A percentile compares a stretch with the other conserved stretches of the same genome.
Conservation (phyloP, 2,329 filamentous ascomycete genomes). For the Tolypocladium inflatum region DNA sequence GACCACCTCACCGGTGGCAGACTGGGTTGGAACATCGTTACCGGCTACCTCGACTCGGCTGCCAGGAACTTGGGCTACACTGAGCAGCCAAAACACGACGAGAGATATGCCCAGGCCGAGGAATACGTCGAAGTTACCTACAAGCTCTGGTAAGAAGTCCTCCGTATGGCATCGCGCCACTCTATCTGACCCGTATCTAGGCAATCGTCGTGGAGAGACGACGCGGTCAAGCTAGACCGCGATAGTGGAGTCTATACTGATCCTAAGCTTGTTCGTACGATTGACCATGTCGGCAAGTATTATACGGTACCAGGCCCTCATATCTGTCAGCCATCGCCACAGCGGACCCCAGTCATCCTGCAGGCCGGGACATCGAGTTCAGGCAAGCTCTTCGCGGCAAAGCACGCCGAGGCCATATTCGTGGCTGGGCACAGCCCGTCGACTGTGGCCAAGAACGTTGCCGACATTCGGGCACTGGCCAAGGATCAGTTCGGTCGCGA, state of each 20-base stretch:
- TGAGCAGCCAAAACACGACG: conserved; percentile 38
- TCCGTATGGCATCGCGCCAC: not conserved
- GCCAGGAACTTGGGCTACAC: conserved; percentile 51
- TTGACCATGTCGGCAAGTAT: conserved; percentile 53
- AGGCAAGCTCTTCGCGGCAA: conserved; percentile 50
- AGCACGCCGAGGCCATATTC: conserved; percentile 57
- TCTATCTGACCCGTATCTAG: conserved; percentile 5
- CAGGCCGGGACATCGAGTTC: conserved; percentile 55
- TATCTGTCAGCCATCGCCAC: conserved; percentile 50
- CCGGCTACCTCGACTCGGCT: conserved; percentile 57
- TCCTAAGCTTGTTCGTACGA: conserved; percentile 43
- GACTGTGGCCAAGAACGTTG: conserved; percentile 44
- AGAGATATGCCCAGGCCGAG: conserved; percentile 49
- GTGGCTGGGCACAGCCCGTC: conserved; percentile 47
- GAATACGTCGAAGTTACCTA: conserved; percentile 50
- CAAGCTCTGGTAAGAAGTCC: conserved; percentile 44
- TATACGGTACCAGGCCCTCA: conserved; percentile 50
- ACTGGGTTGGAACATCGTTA: conserved; percentile 45
- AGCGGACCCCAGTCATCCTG: conserved; percentile 54
- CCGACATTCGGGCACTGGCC: conserved; percentile 45
- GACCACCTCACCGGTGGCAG: conserved; percentile 59
- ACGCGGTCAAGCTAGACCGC: conserved; percentile 48
- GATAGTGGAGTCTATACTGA: conserved; percentile 37
- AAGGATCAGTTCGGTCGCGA: conserved; percentile 39
- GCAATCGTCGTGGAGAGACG: conserved; percentile 46